Evolutionary conservation across 768 basidiomycete species (phyloP), one percentile per base, ranked within the genome.

Genomic region (Xerocomellus chrysenteron): DNA sequence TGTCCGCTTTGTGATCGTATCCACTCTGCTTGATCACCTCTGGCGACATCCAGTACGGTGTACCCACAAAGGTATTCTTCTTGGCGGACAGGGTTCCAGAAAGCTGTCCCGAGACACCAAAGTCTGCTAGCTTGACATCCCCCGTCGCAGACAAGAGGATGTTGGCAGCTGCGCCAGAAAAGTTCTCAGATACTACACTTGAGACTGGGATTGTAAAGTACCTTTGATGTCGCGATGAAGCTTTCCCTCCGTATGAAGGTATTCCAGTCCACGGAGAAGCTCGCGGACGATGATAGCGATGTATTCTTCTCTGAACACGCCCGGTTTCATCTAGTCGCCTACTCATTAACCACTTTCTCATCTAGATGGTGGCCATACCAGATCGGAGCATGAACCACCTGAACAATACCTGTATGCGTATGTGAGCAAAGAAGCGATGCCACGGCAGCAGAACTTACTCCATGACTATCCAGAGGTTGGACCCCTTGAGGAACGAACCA

Each of bases 1-100:
- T 98, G 73, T 99, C 97, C 16, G 97, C 97, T 70, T 98, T 98
- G 71, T 95, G 90, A 66, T 98, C 97, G 74, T 99, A 99, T 5
- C 97, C 97, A 54, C 94, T 96, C 75, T 99, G 97, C 72, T 98
- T 98, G 78, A 99, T 99, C 24, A 98, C 95, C 69, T 99, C 97
- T 7, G 97, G 97, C 8, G 93, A 94, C 97, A 99, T 99, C 97
- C 97, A 99, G 69, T 98, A 99, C 4, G 96, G 96, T 17, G 96
- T 95, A 30, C 93, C 93, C 33, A 96, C 96, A 69, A 95, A 98
- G 1, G 96, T 99, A 65, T 99, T 98, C 83, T 98, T 94, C 82
- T 93, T 94, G 19, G 91, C 92, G 12, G 90, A 92, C 43, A 95
- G 76, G 2, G 92, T 95, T 4, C 94, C 94, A 21, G 92, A 94